Base-by-base conservation (phyloP, 116 monocot genomes). In the Papilionanthe hybrid region DNA sequence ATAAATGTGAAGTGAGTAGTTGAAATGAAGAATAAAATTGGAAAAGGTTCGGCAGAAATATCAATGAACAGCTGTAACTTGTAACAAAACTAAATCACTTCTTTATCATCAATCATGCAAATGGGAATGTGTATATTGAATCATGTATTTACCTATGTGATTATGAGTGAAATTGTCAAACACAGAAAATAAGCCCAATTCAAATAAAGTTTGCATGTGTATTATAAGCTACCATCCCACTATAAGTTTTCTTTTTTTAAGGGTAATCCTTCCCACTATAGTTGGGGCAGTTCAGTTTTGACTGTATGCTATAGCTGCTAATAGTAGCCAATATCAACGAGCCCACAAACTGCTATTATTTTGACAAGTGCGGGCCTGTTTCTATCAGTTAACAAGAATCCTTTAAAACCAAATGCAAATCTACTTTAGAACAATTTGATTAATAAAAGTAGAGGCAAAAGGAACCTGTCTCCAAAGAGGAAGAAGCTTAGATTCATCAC, bases 381-480 rank as follows among this genome's bases (percentile, higher is more conserved):
- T 73, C 44, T 73, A 73, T 73, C 43, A 44, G n/a, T 44, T 43
- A 73, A 42, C 7, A 28, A 78, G 43, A 37, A 47, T 68, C 11
- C 45, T 79, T 3, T 28, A 13, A n/a, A 72, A 72, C 29, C 42
- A 73, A 43, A 43, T n/a, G 9, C 18, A 44, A 71, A 44, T 44
- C 37, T 73, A 20, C 30, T 69, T 25, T 69, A 5, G 69, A 69
- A 29, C 69, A 19, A 41, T 15, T 73, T 73, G 73, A 75, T 49
- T 49, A 49, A 50, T 13, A 75, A 10, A 27, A 75, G 0, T 75
- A 49, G 1, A 75, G 13, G 43, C 0, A 25, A 15, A 10, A 72
- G 72, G 29, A 83, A 99, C 99, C 99, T 99, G 99, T 83, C 93
- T 90, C 99, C 99, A 99, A 78, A 99, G 90, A 69, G 99, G 99